phyloP scores from a whole-genome alignment of 352 stramenopile species.

The Phytophthora capsici region DNA sequence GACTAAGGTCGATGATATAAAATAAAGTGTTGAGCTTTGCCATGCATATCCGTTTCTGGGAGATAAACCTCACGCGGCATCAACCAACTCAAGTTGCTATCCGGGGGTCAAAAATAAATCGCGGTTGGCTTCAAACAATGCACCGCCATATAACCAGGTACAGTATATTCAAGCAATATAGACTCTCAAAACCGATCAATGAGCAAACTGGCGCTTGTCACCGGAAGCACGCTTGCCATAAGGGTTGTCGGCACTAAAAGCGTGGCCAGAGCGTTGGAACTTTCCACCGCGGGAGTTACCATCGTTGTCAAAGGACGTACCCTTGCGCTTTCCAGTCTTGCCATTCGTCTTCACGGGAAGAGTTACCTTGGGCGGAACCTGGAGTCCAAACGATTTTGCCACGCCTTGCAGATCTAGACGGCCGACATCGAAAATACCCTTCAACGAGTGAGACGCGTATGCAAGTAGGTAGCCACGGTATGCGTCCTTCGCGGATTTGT shows the following conservation, averaged over 20 bases:
- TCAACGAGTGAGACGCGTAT: conserved; percentile 98
- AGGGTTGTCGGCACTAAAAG: conserved; percentile 98
- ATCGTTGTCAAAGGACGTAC: conserved; percentile 61
- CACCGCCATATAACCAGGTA: too few species aligned
- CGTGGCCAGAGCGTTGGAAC: conserved; percentile 89
- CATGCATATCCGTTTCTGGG: too few species aligned
- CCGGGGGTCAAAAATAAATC: too few species aligned
- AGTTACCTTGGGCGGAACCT: conserved; percentile 97
- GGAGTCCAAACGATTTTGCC: conserved; percentile 98
- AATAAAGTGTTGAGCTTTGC: too few species aligned
- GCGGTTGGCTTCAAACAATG: too few species aligned
- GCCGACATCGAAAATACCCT: conserved; percentile 99
- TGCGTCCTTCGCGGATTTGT: conserved; percentile 97
- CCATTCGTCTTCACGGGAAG: conserved; percentile 90
- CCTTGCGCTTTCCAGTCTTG: conserved; percentile 80
- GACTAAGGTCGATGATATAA: too few species aligned
- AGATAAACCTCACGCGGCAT: too few species aligned
- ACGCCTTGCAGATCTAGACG: conserved; percentile 96
- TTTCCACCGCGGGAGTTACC: conserved; percentile 55
- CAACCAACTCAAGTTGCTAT: too few species aligned
- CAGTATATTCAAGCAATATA: conserved; percentile 7
- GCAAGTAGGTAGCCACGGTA: conserved; percentile 98
- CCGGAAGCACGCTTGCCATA: conserved; percentile 91
- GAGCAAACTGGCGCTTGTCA: conserved; percentile 96
- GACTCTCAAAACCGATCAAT: conserved; percentile 36